A percentile compares a stretch with the other conserved stretches of the same genome.
Conservation (phyloP, 2,329 filamentous ascomycete species). For the Neospermospora avenae region DNA sequence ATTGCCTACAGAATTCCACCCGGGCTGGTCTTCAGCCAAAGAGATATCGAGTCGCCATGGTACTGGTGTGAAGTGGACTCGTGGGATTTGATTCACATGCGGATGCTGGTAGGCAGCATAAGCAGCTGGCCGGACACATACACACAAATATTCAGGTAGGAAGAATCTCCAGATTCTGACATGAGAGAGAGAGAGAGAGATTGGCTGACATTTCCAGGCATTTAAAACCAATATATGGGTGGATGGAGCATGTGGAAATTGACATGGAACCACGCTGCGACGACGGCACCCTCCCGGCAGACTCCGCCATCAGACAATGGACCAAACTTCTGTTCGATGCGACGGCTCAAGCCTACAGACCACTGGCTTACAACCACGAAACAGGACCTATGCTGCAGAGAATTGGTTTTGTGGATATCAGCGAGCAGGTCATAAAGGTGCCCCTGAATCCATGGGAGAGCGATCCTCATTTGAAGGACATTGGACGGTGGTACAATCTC, state of each 20-base stretch:
- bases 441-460: conserved; percentile 72
- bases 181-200: not conserved
- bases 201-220: conserved; percentile 50
- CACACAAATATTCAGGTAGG: conserved; percentile 62
- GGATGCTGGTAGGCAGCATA: conserved; percentile 76
- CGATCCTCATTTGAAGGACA: conserved; percentile 60
- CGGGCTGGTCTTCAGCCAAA: conserved; percentile 65
- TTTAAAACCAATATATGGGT: conserved; percentile 70
- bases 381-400: conserved; percentile 60
- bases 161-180: conserved; percentile 9
- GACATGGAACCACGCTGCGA: conserved; percentile 76
- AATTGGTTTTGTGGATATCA: conserved; percentile 77
- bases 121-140: conserved; percentile 74
- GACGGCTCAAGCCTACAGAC: conserved; percentile 61
- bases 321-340: conserved; percentile 64
- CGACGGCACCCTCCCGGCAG: conserved; percentile 55
- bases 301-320: conserved; percentile 65
- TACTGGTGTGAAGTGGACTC: conserved; percentile 38
- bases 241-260: conserved; percentile 85
- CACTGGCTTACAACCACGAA: conserved; percentile 61
- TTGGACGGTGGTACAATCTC: conserved; percentile 82
- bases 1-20: conserved; percentile 58
- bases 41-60: conserved; percentile 80
- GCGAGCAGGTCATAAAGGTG: conserved; percentile 64
- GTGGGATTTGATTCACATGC: conserved; percentile 75